Evolutionary conservation across 805 yeast species (phyloP), one percentile per base, ranked within the genome.

Genomic region (Candida railenensis): DNA sequence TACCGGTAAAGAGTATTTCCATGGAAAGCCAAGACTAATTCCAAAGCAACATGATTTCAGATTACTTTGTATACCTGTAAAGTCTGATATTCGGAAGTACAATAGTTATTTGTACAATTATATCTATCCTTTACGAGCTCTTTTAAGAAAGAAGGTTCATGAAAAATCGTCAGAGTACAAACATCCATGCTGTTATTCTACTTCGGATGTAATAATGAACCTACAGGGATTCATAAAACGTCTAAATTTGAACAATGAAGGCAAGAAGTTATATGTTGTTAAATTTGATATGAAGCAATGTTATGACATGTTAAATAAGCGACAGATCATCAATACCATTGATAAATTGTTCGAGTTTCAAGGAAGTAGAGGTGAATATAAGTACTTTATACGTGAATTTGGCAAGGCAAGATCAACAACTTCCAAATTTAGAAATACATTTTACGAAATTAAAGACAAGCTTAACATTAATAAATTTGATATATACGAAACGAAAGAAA

Each of bases 211-310:
- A 9, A 36, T 36, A 15, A 20, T 36, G 22, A 36, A 36, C 18
- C 21, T 36, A 18, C 39, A 36, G 39, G 14, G 12, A 15, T 34
- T 15, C 37, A 34, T 34, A 34, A 14, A 34, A n/a, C 5, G 19
- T 7, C 7, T 34, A n/a, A 25, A 25, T 25, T 25, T 25, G 30
- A 25, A 25, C 9, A 25, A 25, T 25, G 80, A 1, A 42, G 49
- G 0, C 49, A 55, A 14, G 5, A 33, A 33, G 14, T 51, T 83
- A 0, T 77, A 69, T 55, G 77, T 77, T 14, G 68, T 86, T 21
- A 88, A 87, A 53, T 86, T 89, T 61, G 98, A 91, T 60, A 81
- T 87, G 51, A 75, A 74, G 46, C 75, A 83, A 2, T 89, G 96
- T 46, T 91, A 81, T 60, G 97, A 92, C 56, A 77, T 82, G 2